Percentiles rank a stretch among this genome's conserved stretches.
phyloP scores from a whole-genome alignment of 345 rosid genomes.

The Eucalyptus globulus region DNA sequence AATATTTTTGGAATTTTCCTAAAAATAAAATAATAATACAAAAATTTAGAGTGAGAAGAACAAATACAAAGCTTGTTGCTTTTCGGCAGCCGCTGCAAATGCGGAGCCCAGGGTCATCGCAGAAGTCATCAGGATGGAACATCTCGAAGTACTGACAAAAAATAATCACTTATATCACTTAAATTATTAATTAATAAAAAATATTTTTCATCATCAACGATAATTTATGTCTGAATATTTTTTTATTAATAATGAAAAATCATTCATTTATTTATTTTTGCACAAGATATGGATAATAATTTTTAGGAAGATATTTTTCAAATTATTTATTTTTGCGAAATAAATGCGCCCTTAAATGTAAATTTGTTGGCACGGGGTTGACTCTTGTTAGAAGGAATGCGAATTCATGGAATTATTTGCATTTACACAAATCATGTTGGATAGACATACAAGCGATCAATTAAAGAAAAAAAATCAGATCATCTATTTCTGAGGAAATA shows the following conservation, averaged over 20 bases:
- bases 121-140: too few relatives aligned
- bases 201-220: too few relatives aligned
- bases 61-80: too few relatives aligned
- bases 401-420: rapidly evolving
- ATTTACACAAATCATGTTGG: not conserved
- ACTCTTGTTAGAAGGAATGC: not conserved
- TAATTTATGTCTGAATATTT: too few relatives aligned
- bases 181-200: too few relatives aligned
- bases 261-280: too few relatives aligned
- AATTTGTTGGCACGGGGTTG: not conserved
- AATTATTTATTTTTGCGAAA: rapidly evolving
- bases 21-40: too few relatives aligned
- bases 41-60: too few relatives aligned
- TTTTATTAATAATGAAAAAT: too few relatives aligned
- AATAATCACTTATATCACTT: not conserved
- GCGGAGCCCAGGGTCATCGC: too few relatives aligned
- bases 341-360: rapidly evolving
- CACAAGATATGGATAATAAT: rapidly evolving
- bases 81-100: too few relatives aligned
- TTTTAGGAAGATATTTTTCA: rapidly evolving
- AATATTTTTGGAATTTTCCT: too few relatives aligned
- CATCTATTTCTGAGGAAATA: rapidly evolving
- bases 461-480: not conserved
- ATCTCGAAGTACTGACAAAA: not conserved
- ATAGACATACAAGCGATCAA: rapidly evolving